A percentile compares a stretch with the other conserved stretches of the same genome.
Evolutionary conservation across 495 filamentous ascomycete genomes (phyloP).

Genomic region (Monascus purpureus): DNA sequence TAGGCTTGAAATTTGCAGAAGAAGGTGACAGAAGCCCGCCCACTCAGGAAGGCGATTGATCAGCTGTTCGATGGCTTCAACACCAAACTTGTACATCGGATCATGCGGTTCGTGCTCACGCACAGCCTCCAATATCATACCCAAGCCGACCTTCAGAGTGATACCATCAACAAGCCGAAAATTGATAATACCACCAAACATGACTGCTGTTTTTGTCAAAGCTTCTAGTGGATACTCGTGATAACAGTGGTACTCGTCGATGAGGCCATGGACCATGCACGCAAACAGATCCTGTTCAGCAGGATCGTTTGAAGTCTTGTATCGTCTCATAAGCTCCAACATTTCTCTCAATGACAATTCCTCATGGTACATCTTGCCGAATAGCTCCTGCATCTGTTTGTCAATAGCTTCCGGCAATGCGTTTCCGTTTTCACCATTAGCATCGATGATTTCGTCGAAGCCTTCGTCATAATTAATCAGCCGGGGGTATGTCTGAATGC

Average conservation of each 20-base stretch:
- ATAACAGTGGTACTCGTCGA: constrained; percentile 95
- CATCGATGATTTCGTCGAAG: constrained; percentile 77
- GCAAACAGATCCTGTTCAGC: constrained; percentile 87
- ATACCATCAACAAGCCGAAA: constrained; percentile 80
- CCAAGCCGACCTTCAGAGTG: constrained; percentile 78
- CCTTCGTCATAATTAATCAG: constrained; percentile 93
- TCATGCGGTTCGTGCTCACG: constrained; percentile 64
- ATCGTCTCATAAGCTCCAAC: constrained; percentile 63
- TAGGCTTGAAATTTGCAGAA: constrained; percentile 67
- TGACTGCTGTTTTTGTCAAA: constrained; percentile 82
- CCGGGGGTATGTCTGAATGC: constrained; percentile 86
- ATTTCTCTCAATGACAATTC: constrained; percentile 70
- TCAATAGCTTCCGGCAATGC: constrained; percentile 63
- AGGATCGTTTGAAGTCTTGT: constrained; percentile 73
- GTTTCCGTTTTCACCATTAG: constrained; percentile 67
- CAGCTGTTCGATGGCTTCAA: constrained; percentile 89
- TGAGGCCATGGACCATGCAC: constrained; percentile 96
- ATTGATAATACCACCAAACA: constrained; percentile 94
- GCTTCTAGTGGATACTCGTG: constrained; percentile 87
- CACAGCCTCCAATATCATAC: constrained; percentile 93
- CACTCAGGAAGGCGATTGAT: constrained; percentile 74
- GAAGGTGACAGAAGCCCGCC: constrained; percentile 73
- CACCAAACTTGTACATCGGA: constrained; percentile 94
- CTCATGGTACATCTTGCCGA: constrained; percentile 89
- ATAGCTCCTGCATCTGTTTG: constrained; percentile 87